Base-by-base conservation (phyloP, 805 yeast species). In the Candida sithepensis region DNA sequence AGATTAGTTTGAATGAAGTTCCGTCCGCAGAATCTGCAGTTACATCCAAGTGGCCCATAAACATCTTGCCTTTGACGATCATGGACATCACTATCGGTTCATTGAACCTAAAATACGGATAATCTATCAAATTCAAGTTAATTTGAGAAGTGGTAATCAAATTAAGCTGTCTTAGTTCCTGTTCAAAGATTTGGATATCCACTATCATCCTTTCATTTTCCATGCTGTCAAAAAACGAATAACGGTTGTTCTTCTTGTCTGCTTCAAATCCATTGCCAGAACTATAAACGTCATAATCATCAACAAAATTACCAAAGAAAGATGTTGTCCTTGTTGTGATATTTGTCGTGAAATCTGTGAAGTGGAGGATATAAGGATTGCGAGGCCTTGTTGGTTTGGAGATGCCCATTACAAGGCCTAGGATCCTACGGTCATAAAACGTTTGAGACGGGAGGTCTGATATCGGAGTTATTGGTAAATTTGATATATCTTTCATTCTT, bases 341-440 rank as follows among this genome's bases (percentile, higher is more conserved):
- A 23, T 44, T 41, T 14, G 33, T 28, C 0, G 59, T 47, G 18
- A 60, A 59, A 40, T 60, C 65, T 3, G 60, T 55, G 44, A 59
- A 23, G 45, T 58, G 60, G n/a, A 60, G 32, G 9, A 42, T 47
- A 20, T 43, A 48, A 9, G 64, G 64, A 19, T 45, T 28, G 14
- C 33, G 34, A 22, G 42, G 36, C n/a, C 26, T 40, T 4, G 23
- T 30, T 6, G 51, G 41, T n/a, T 51, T 37, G 9, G 61, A 49
- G 18, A 59, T 45, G 2, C 61, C 65, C 7, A 60, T 43, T 18
- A 60, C 14, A 8, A 60, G 43, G 10, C 61, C 60, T 3, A 49
- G 32, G 2, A 55, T 39, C 10, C 54, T 44, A 16, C 42, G 42
- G 36, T 53, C 46, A 33, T 33, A 39, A 33, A 48, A 44, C 9